A percentile compares a stretch with the other conserved stretches of the same genome.
Evolutionary conservation across 345 rosid species (phyloP).

Genomic region (Nephelium lappaceum): DNA sequence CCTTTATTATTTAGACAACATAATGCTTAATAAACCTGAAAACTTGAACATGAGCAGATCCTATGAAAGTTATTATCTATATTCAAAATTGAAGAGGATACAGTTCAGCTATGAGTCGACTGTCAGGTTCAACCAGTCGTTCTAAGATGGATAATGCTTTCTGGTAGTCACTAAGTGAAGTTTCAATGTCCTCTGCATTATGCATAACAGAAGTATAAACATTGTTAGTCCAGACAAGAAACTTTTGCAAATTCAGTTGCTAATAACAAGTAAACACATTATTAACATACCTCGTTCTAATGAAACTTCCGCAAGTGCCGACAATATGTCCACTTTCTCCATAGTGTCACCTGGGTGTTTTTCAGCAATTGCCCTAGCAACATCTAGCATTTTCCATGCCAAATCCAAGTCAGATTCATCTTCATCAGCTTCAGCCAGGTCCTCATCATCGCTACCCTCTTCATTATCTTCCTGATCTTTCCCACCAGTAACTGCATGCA

Average conservation of each 20-base stretch:
- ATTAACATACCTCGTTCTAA: slow-evolving; percentile 77
- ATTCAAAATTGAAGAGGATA: slow-evolving; percentile 56
- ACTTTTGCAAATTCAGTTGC: background rate
- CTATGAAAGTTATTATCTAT: background rate
- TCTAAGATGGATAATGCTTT: slow-evolving; percentile 71
- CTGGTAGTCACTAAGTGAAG: slow-evolving; percentile 84
- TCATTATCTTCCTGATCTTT: slow-evolving; percentile 57
- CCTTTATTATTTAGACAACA: background rate
- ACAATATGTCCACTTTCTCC: slow-evolving; percentile 86
- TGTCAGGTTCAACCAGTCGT: slow-evolving; percentile 83
- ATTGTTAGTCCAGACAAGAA: background rate
- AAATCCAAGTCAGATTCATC: slow-evolving; percentile 92
- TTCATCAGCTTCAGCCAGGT: slow-evolving; percentile 72
- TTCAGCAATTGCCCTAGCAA: slow-evolving; percentile 88
- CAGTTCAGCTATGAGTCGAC: slow-evolving; percentile 84
- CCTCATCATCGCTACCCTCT: slow-evolving; percentile 60
- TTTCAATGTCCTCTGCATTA: slow-evolving; percentile 84
- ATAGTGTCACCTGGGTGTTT: slow-evolving; percentile 59
- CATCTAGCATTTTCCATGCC: slow-evolving; percentile 96
- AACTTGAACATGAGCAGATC: background rate
- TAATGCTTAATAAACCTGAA: background rate
- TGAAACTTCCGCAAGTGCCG: slow-evolving; percentile 82
- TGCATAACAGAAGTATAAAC: slow-evolving; percentile 12
- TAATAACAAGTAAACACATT: slow-evolving; percentile 12
- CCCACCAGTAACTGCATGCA: slow-evolving; percentile 40